Conservation (phyloP, 805 yeast genomes). For the Kodamaea lidongshanica region DNA sequence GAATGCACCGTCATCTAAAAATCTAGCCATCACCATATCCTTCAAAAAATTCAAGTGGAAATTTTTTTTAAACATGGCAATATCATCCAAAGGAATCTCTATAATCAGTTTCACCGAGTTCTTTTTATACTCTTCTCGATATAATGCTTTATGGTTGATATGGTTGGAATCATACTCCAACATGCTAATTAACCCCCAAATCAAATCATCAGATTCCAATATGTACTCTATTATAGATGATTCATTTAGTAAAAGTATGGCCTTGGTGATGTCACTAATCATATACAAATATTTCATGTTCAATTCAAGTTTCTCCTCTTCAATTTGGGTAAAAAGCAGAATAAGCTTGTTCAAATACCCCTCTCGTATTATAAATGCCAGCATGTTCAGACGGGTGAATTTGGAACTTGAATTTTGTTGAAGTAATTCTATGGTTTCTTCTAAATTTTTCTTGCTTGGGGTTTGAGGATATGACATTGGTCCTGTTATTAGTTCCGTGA, state of each 20-base stretch:
- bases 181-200: constrained; percentile 62
- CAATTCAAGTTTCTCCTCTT: constrained; percentile 30
- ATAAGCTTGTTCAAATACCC: constrained; percentile 51
- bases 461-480: constrained; percentile 64
- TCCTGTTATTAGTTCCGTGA: constrained; percentile 74
- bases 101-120: constrained; percentile 54
- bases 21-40: constrained; percentile 79
- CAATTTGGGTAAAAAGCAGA: constrained; percentile 50
- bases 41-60: constrained; percentile 74
- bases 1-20: constrained; percentile 75
- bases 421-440: constrained; percentile 49
- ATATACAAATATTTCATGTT: constrained; percentile 53
- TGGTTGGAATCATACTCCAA: constrained; percentile 85
- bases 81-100: constrained; percentile 51
- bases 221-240: constrained; percentile 28
- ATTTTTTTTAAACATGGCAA: constrained; percentile 58
- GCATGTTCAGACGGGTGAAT: constrained; percentile 56
- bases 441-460: constrained; percentile 48
- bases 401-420: constrained; percentile 57
- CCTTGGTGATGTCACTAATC: constrained; percentile 68
- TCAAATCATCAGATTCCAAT: constrained; percentile 24
- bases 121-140: constrained; percentile 56
- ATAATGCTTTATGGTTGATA: constrained; percentile 74
- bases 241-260: constrained; percentile 68
- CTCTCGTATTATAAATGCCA: constrained; percentile 47